Percentiles rank a stretch among this genome's conserved stretches.
Evolutionary conservation across 176 grass and related monocot species (phyloP).

Genomic region (Phoenix roebelenii): DNA sequence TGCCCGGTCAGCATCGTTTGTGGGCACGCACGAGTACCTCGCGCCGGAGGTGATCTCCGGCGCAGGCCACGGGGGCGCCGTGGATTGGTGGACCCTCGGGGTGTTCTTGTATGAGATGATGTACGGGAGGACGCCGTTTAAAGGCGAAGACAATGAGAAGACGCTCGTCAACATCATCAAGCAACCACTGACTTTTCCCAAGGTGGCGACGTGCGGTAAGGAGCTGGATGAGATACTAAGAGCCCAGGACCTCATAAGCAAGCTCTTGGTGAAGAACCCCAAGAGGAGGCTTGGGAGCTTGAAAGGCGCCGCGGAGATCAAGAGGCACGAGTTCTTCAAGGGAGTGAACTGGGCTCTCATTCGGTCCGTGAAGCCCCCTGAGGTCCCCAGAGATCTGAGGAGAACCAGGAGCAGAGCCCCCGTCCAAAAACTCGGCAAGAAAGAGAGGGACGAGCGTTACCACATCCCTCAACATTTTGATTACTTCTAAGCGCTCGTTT

Average conservation of each 20-base stretch:
- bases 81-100: conserved; percentile 91
- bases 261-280: conserved; percentile 67
- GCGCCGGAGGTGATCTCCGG: conserved; percentile 91
- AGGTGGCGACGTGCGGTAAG: not conserved
- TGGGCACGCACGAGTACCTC: conserved; percentile 96
- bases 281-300: conserved; percentile 48
- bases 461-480: conserved; percentile 35
- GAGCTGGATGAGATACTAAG: conserved; percentile 43
- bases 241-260: conserved; percentile 58
- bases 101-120: conserved; percentile 96
- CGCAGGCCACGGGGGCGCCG: conserved; percentile 75
- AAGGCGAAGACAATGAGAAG: conserved; percentile 70
- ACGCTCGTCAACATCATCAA: conserved; percentile 78
- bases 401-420: conserved; percentile 11
- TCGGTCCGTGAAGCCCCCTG: conserved; percentile 69
- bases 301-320: conserved; percentile 70
- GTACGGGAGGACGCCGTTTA: conserved; percentile 74
- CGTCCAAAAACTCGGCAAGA: conserved; percentile 28
- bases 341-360: conserved; percentile 86
- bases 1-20: conserved; percentile 75
- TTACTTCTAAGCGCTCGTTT: conserved; percentile 36
- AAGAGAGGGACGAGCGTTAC: conserved; percentile 44
- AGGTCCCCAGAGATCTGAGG: conserved; percentile 32
- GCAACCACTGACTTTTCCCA: conserved; percentile 57
- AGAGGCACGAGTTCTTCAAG: conserved; percentile 73